These are phyloP conservation scores for Lactifluus subvellereus DNA, from an alignment of 768 basidiomycete species.

Conservation along the genomic window DNA sequence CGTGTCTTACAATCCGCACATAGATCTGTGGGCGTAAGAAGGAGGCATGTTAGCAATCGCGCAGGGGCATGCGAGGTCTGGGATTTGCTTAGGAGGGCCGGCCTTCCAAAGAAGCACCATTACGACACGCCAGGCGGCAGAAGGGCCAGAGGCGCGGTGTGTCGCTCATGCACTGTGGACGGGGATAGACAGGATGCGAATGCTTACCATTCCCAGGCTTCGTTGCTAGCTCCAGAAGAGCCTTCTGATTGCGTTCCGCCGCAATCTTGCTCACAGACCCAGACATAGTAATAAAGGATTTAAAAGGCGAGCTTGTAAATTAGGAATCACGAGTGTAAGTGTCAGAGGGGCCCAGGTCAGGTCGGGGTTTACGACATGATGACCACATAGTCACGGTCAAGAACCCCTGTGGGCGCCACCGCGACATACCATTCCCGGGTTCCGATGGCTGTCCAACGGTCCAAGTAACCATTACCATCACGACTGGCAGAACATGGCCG, in stretches of 20 bases:
- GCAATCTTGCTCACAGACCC: constrained; percentile 12
- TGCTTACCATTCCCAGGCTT: constrained; percentile 20
- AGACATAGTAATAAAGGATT: constrained; percentile 13
- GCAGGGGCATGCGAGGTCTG: background rate
- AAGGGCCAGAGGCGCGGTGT: background rate
- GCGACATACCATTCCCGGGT: background rate
- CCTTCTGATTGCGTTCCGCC: constrained; percentile 22
- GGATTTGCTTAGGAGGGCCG: background rate
- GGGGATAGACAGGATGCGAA: background rate
- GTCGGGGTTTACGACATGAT: background rate
- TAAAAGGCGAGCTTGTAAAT: background rate
- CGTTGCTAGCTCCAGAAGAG: constrained; percentile 17
- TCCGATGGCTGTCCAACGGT: background rate
- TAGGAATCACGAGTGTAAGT: background rate
- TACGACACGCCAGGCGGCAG: background rate
- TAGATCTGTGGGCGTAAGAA: constrained; percentile 44
- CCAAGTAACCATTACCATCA: background rate
- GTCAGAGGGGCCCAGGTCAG: background rate
- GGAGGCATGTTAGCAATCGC: constrained; percentile 1
- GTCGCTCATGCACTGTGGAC: background rate
- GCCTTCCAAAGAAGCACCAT: constrained; percentile 1
- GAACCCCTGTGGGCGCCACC: background rate
- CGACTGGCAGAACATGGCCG: background rate
- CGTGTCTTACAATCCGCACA: constrained; percentile 93
- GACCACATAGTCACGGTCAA: background rate